phyloP scores from a whole-genome alignment of 2,329 filamentous ascomycete genomes.

The Diaporthe citri region DNA sequence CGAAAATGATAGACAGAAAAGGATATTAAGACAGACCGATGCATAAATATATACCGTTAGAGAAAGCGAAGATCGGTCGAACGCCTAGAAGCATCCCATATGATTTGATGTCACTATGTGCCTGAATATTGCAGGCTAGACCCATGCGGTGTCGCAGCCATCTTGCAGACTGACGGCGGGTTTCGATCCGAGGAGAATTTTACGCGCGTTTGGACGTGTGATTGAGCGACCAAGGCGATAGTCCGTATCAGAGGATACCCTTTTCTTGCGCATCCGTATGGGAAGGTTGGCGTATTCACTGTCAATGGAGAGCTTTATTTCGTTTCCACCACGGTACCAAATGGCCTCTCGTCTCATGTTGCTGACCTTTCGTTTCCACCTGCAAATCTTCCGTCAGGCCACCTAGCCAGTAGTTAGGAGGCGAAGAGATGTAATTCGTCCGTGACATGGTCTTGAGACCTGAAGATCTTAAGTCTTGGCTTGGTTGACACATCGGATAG shows the following conservation, averaged over 20 bases:
- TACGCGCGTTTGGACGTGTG: background rate
- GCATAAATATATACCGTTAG: background rate
- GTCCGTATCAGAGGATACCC: background rate
- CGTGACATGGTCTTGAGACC: conserved; percentile 13
- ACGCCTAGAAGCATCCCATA: background rate
- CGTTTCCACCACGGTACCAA: background rate
- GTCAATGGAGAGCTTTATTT: background rate
- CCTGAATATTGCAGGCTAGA: background rate
- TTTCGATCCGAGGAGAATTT: background rate
- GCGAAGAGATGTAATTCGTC: background rate
- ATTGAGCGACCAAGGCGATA: background rate
- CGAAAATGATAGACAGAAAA: background rate
- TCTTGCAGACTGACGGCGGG: background rate
- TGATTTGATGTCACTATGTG: background rate
- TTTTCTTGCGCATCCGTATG: background rate
- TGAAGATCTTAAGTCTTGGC: conserved; percentile 20
- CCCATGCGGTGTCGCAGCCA: background rate
- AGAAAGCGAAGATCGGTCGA: background rate
- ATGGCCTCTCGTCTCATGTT: background rate
- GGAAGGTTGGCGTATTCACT: background rate
- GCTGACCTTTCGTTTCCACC: background rate
- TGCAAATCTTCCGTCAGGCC: background rate
- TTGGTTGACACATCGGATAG: conserved; percentile 17
- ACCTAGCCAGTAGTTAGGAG: background rate
- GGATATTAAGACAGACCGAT: background rate